Evolutionary conservation across 2,329 filamentous ascomycete genomes (phyloP), one percentile per base, ranked within the genome.

Genomic region (Teratosphaeria pseudoeucalypti): DNA sequence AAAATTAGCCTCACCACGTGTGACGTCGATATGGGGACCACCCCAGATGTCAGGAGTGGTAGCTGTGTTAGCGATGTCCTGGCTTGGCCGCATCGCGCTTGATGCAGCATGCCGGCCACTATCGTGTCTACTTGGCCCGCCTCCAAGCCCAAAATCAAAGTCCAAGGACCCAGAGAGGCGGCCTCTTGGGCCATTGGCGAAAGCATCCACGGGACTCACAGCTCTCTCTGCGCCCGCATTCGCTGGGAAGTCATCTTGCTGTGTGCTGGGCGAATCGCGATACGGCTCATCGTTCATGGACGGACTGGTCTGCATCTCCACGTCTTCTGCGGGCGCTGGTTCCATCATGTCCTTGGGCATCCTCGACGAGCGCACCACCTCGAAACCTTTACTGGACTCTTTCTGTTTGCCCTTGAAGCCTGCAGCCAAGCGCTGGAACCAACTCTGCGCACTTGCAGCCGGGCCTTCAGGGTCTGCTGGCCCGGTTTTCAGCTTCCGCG

Each of bases 381-480:
- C 94, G 66, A 99, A 99, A 0, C 94, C 94, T 74, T 97, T 97
- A 32, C 62, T 66, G 74, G 95, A 95, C 65, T 96, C 92, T 71
- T 96, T 96, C 6, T 86, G 90, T 16, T 87, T 88, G 12, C 86
- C 86, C 54, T 65, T 66, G 11, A 67, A 63, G 9, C 70, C 70
- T 56, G 68, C 62, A 7, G 96, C 83, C 6, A 96, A 71, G 57
- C 81, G 83, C 66, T 89, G 87, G 73, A 97, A 84, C 91, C 92
- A 99, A 4, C 90, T 90, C 0, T 89, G 88, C 0, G 94, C 92
- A 7, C 89, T 92, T 1, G 90, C 88, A 23, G 96, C 89, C 0
- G 92, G 90, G 0, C 92, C 90, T 43, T 92, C 96, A 0, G 94
- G 94, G 76, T 99, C 92, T 9, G 92, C 91, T 2, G 94, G 94